These are phyloP conservation scores for Leccinum longicurvipes DNA, from an alignment of 768 basidiomycete species.

Conservation along the genomic window DNA sequence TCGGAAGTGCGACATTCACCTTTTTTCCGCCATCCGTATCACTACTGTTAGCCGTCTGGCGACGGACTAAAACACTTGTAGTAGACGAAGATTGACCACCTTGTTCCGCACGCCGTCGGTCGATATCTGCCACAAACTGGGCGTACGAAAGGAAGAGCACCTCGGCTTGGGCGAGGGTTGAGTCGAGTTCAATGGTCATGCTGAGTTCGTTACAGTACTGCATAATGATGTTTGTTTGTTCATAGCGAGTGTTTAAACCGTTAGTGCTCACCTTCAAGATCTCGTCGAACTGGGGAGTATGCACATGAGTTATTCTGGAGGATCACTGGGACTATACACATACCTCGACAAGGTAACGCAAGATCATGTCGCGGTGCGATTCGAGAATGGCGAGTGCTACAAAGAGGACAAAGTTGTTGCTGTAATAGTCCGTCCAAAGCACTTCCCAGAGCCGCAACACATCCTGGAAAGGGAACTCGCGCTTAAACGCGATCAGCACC, in stretches of 20 bases:
- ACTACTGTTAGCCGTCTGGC: constrained; percentile 17
- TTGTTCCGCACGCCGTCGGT: constrained; percentile 70
- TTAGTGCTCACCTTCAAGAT: constrained; percentile 26
- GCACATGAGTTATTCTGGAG: constrained; percentile 1
- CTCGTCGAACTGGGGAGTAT: constrained; percentile 56
- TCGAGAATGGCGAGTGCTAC: constrained; percentile 92
- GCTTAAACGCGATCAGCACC: constrained; percentile 92
- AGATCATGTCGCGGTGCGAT: constrained; percentile 91
- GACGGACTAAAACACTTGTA: constrained; percentile 33
- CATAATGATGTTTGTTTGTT: constrained; percentile 22
- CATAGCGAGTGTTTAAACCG: background rate
- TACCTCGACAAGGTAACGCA: constrained; percentile 93
- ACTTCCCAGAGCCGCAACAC: constrained; percentile 93
- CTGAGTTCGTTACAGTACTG: constrained; percentile 90
- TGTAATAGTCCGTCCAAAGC: constrained; percentile 89
- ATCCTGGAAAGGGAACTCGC: constrained; percentile 92
- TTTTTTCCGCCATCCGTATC: constrained; percentile 11
- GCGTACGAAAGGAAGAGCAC: constrained; percentile 92
- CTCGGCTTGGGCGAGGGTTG: constrained; percentile 94
- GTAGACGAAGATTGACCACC: constrained; percentile 15
- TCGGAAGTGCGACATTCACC: constrained; percentile 40
- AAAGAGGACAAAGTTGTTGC: constrained; percentile 85
- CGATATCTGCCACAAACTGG: constrained; percentile 85
- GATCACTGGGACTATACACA: constrained; percentile 17
- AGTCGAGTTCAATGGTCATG: constrained; percentile 96